phyloP scores from a whole-genome alignment of 2,329 filamentous ascomycete species.

The Fusarium sp. region DNA sequence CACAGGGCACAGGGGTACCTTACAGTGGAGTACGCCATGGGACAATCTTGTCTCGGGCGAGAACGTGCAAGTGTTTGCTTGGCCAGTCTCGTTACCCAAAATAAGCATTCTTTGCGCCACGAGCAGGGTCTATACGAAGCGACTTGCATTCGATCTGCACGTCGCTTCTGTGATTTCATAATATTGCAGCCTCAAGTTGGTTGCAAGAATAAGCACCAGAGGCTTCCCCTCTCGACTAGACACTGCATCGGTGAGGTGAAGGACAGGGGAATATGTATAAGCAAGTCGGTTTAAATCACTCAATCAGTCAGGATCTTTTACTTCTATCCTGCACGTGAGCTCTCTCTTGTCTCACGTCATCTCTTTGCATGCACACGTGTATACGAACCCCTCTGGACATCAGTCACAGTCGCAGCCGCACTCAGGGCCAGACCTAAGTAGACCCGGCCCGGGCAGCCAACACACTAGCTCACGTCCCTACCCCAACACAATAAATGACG shows the following conservation, averaged over 20 bases:
- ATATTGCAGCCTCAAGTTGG: conserved; percentile 11
- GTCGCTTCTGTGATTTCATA: neutral
- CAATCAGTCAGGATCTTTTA: neutral
- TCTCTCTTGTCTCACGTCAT: conserved; percentile 21
- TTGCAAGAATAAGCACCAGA: conserved; percentile 8
- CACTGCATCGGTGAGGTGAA: neutral
- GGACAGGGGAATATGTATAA: neutral
- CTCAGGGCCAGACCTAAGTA: neutral
- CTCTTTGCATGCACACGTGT: neutral
- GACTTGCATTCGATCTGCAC: conserved; percentile 29
- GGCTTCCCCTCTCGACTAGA: neutral
- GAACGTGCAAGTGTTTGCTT: conserved; percentile 28
- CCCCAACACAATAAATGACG: neutral
- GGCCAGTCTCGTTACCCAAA: conserved; percentile 26
- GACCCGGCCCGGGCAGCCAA: neutral
- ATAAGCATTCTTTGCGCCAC: conserved; percentile 25
- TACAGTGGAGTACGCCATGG: neutral
- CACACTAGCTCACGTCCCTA: neutral
- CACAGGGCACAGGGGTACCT: conserved; percentile 1
- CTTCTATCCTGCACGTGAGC: conserved; percentile 2
- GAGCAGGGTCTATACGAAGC: conserved; percentile 30
- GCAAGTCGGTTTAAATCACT: conserved; percentile 11
- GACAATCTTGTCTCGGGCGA: neutral
- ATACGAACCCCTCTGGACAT: neutral
- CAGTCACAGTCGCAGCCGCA: neutral